Conservation (phyloP, 2,329 filamentous ascomycete genomes). For the Didymella pinodella region DNA sequence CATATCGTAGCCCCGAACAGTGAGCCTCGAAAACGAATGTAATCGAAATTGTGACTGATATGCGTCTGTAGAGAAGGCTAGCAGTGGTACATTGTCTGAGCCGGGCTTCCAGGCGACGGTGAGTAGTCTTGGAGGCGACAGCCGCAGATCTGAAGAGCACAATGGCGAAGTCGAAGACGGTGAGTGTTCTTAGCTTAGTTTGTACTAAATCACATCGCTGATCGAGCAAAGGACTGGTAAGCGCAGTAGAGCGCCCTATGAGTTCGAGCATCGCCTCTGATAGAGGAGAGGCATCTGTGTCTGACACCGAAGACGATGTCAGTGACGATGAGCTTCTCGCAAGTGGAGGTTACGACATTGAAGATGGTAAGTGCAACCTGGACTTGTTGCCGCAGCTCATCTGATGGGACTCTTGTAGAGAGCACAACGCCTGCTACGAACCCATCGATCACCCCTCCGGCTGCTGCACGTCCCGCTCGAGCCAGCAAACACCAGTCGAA, state of each 20-base stretch:
- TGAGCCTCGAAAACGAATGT: neutral
- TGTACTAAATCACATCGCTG: neutral
- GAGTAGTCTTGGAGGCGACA: neutral
- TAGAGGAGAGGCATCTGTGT: neutral
- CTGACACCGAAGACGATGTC: neutral
- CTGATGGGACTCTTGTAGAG: neutral
- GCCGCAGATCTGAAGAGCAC: neutral
- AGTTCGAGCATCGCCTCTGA: neutral
- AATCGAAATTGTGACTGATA: neutral
- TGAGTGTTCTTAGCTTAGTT: neutral
- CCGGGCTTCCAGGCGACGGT: neutral
- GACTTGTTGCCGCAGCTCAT: neutral
- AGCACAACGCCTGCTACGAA: neutral
- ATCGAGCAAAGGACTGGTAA: neutral
- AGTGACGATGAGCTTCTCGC: conserved; percentile 1
- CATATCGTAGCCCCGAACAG: neutral
- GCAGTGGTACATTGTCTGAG: neutral
- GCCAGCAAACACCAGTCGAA: conserved; percentile 1
- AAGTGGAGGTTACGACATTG: neutral
- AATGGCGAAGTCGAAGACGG: conserved; percentile 2
- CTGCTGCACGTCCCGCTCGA: neutral
- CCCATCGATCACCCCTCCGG: neutral
- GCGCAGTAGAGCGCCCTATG: neutral
- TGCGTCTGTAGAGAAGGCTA: neutral
- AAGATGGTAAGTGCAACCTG: neutral